phyloP scores from a whole-genome alignment of 495 filamentous ascomycete species.

The Terfezia boudieri region DNA sequence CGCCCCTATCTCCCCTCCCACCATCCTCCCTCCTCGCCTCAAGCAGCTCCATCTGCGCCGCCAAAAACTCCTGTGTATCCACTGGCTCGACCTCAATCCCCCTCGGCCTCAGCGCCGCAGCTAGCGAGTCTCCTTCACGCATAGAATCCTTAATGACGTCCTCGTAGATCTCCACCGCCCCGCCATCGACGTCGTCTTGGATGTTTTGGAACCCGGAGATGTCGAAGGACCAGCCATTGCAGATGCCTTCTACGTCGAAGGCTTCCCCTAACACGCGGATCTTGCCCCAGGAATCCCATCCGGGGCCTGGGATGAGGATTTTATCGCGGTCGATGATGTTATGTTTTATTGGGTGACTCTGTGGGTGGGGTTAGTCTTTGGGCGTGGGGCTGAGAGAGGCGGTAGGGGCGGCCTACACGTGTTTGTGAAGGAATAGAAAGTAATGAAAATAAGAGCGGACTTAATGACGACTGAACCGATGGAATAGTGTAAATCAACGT shows the following conservation, averaged over 20 bases:
- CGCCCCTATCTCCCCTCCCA: constrained; percentile 4
- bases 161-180: constrained; percentile 53
- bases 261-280: constrained; percentile 83
- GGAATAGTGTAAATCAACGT: constrained; percentile 79
- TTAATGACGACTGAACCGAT: constrained; percentile 54
- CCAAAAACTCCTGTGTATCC: constrained; percentile 64
- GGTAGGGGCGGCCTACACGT: constrained; percentile 6
- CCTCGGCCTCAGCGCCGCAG: constrained; percentile 21
- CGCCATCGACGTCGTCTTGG: constrained; percentile 21
- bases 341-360: constrained; percentile 51
- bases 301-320: constrained; percentile 62
- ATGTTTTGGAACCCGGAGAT: constrained; percentile 11
- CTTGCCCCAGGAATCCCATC: constrained; percentile 98
- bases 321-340: constrained; percentile 94
- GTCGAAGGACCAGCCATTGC: constrained; percentile 64
- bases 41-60: constrained; percentile 45
- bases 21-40: constrained; percentile 37
- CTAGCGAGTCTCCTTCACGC: constrained; percentile 19
- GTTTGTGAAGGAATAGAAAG: constrained; percentile 76
- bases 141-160: constrained; percentile 53
- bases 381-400: neutral
- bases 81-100: constrained; percentile 45
- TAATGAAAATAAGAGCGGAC: constrained; percentile 64
- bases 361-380: neutral
- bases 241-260: constrained; percentile 75